A percentile compares a stretch with the other conserved stretches of the same genome.
Conservation (phyloP, 371 early-diverging fungal species). For the Saksenaea oblongispora region DNA sequence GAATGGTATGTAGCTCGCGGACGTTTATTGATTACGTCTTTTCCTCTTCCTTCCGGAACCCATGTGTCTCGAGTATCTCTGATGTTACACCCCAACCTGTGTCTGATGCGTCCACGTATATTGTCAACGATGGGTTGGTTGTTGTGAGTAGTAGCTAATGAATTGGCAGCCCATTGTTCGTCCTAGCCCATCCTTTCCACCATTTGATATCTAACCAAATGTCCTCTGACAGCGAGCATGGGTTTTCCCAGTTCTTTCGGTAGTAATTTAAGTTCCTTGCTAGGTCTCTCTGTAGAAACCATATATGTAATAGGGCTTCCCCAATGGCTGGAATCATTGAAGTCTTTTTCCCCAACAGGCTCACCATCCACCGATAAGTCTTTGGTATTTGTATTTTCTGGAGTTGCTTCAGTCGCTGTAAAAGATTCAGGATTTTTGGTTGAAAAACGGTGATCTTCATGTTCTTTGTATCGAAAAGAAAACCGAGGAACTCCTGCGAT, state of each 20-base stretch:
- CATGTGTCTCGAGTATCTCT: background rate
- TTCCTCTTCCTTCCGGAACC: slow-evolving; percentile 20
- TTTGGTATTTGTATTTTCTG: too few relatives aligned
- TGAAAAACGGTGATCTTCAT: slow-evolving; percentile 11
- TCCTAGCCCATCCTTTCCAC: slow-evolving; percentile 1
- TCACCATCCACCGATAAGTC: slow-evolving; percentile 16
- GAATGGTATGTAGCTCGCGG: slow-evolving; percentile 20
- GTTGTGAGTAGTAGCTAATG: background rate
- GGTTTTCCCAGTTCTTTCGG: slow-evolving; percentile 8
- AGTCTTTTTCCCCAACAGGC: slow-evolving; percentile 16
- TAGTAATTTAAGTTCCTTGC: too few relatives aligned
- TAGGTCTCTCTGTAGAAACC: slow-evolving; percentile 16
- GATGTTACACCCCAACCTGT: slow-evolving; percentile 15
- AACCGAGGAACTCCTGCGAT: slow-evolving; percentile 15
- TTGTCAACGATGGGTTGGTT: background rate
- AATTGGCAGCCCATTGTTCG: slow-evolving; percentile 14
- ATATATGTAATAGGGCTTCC: slow-evolving; percentile 15
- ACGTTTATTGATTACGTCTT: slow-evolving; percentile 21
- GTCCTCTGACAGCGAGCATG: background rate
- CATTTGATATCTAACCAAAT: background rate
- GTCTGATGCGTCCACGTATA: slow-evolving; percentile 10
- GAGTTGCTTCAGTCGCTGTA: background rate
- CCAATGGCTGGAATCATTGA: slow-evolving; percentile 15
- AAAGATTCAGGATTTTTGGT: slow-evolving; percentile 5
- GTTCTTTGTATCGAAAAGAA: slow-evolving; percentile 10